Conservation (phyloP, 106 monocot species). For the Platanthera zijinensis region DNA sequence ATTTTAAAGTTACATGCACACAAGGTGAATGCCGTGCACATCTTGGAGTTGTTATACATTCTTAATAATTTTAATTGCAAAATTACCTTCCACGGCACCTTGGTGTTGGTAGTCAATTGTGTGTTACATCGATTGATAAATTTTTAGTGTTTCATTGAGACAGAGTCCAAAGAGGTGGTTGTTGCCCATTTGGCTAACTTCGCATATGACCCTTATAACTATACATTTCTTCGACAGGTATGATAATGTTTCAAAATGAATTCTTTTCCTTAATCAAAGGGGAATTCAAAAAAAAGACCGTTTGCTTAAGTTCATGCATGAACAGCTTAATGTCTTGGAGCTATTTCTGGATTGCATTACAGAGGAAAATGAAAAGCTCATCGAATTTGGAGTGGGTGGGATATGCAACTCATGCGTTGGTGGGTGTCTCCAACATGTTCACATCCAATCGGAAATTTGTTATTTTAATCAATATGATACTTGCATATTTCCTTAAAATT, state of each 20-base stretch:
- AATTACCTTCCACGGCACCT: background rate
- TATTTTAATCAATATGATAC: background rate
- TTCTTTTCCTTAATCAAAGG: background rate
- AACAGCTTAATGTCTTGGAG: conserved; percentile 87
- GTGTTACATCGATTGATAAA: background rate
- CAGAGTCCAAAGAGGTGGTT: conserved; percentile 85
- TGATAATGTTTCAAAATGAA: background rate
- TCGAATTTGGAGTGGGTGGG: conserved; percentile 86
- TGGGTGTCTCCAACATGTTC: conserved; percentile 13
- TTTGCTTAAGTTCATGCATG: conserved; percentile 2
- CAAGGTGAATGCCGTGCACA: background rate
- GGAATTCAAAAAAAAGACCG: background rate
- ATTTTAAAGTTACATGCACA: background rate
- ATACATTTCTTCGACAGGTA: conserved; percentile 82
- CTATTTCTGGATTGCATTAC: conserved; percentile 89
- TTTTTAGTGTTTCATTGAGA: background rate
- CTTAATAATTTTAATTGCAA: background rate
- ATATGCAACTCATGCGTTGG: conserved; percentile 81
- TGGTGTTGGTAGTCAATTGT: background rate
- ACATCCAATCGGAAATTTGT: background rate
- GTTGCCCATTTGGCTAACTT: conserved; percentile 98
- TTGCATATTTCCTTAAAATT: background rate
- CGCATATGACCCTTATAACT: conserved; percentile 98
- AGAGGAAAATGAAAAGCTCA: conserved; percentile 90
- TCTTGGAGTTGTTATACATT: background rate